Evolutionary conservation across 176 grass and related monocot species (phyloP).

Genomic region (Poa pratensis): DNA sequence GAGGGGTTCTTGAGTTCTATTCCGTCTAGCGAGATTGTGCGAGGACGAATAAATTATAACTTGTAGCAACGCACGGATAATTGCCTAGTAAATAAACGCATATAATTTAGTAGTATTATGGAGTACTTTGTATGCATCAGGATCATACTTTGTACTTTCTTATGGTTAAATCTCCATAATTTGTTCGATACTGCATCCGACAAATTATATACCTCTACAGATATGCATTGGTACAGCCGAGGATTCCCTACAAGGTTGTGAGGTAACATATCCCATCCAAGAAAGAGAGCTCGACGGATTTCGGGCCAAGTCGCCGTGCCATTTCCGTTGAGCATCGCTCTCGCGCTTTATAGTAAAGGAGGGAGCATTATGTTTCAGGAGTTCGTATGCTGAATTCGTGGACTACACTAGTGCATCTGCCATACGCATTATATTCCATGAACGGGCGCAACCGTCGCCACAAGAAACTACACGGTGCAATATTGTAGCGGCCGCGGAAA

Average conservation of each 20-base stretch:
- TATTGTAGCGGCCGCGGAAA: conserved; percentile 34
- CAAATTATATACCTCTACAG: too few species aligned
- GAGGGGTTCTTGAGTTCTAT: too few species aligned
- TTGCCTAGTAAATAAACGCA: too few species aligned
- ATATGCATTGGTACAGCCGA: neutral
- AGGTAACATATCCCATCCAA: neutral
- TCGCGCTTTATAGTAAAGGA: conserved; percentile 17
- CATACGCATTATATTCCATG: neutral
- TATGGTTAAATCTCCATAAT: neutral
- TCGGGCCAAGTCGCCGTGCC: neutral
- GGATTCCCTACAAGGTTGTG: neutral
- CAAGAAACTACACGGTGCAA: conserved; percentile 7
- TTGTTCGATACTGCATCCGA: neutral
- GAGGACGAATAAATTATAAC: too few species aligned
- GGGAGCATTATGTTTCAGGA: conserved; percentile 1
- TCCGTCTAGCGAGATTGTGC: too few species aligned
- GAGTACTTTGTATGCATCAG: too few species aligned
- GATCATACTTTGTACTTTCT: neutral
- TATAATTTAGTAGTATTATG: too few species aligned
- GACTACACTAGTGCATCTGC: conserved; percentile 37
- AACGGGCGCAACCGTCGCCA: conserved; percentile 32
- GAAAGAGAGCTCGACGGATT: neutral
- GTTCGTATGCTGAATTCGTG: conserved; percentile 43
- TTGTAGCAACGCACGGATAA: too few species aligned
- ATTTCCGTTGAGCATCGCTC: conserved; percentile 8